Base-by-base conservation (phyloP, 176 grass and related monocot genomes). In the Dactylis glomerata region DNA sequence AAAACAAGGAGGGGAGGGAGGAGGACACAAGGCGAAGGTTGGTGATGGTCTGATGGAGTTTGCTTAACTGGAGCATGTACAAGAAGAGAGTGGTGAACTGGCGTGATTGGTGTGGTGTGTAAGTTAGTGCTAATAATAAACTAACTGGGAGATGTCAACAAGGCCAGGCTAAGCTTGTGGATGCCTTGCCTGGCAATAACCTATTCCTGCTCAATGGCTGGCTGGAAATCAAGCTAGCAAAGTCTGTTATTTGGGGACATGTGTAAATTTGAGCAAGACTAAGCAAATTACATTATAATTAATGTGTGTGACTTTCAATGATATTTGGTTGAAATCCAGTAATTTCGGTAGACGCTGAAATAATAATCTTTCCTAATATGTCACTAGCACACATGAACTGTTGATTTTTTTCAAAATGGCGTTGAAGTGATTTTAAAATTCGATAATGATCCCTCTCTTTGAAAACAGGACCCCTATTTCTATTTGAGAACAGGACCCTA, bases 121-220 rank as follows among this genome's bases (percentile, higher is more conserved):
- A n/a, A n/a, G n/a, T n/a, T n/a, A n/a, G n/a, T n/a, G 78, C 19
- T 24, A 70, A 83, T 86, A 70, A 94, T 83, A 86, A 82, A 23
- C 23, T 56, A 56, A 81, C 32, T 87, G 22, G 0, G 5, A 69
- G 84, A 71, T 90, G 80, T 92, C 80, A 89, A 81, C 85, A 83
- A 85, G 81, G 71, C 23, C 38, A 71, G 85, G 16, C 70, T 46
- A 38, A 70, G 61, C 58, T 30, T 62, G 58, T 61, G 57, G 11
- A 14, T 14, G 22, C 51, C 79, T 82, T 73, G 63, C 86, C 28
- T 87, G 73, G 4, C 65, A 78, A 83, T 79, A 79, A 68, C 84
- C 74, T 61, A 88, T 27, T 59, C 3, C 36, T 70, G 67, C 0
- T 28, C 10, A 37, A 37, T 76, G 47, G 17, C 2, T 73, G 24